Evolutionary conservation across 768 basidiomycete species (phyloP).

Genomic region (Boletus edulis): DNA sequence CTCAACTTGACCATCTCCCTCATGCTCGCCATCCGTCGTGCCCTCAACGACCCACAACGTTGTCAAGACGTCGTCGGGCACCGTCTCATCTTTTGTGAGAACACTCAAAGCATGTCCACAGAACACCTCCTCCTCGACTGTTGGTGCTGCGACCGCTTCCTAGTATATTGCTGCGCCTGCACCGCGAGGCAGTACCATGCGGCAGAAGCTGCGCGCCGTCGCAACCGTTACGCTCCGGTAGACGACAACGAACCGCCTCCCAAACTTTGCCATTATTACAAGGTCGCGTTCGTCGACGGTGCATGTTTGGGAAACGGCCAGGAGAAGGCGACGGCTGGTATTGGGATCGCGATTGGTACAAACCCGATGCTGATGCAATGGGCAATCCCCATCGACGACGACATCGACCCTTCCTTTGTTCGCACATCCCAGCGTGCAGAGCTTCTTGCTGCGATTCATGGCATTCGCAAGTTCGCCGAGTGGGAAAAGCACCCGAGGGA

Average conservation of each 20-base stretch:
- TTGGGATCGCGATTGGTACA: conserved; percentile 29
- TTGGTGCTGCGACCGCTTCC: conserved; percentile 9
- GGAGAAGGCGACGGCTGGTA: conserved; percentile 25
- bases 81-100: conserved; percentile 16
- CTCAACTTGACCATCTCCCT: not conserved
- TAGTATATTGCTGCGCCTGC: conserved; percentile 15
- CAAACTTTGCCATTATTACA: conserved; percentile 24
- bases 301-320: conserved; percentile 32
- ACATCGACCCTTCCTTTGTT: conserved; percentile 14
- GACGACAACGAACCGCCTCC: not conserved
- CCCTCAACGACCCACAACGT: not conserved
- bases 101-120: not conserved
- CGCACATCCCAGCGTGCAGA: conserved; percentile 36
- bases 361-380: conserved; percentile 13
- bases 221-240: not conserved
- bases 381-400: conserved; percentile 25
- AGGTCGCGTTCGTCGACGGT: conserved; percentile 37
- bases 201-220: not conserved
- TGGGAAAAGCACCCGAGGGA: not conserved
- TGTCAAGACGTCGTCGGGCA: conserved; percentile 13
- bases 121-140: conserved; percentile 10
- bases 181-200: not conserved
- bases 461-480: conserved; percentile 16
- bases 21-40: conserved; percentile 13
- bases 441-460: conserved; percentile 31